Evolutionary conservation across 192 early-diverging fungal genomes (phyloP), one percentile per base, ranked within the genome.

Genomic region (Radiomyces spectabilis): DNA sequence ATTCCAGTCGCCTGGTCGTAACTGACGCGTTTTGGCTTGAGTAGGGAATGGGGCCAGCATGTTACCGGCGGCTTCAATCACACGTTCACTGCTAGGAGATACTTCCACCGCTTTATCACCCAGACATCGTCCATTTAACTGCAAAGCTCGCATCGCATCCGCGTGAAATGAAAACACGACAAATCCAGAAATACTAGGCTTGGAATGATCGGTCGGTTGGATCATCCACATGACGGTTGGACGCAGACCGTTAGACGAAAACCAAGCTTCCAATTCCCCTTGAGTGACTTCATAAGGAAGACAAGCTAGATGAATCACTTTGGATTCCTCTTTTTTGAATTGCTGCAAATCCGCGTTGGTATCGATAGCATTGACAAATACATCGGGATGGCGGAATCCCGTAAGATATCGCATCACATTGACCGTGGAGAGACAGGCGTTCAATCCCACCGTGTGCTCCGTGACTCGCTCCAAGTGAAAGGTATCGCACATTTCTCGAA

Each of bases 1-100:
- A n/a, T 79, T 66, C 87, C 87, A 89, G 59, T 89, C 87, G 8
- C 84, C 84, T 4, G 85, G 81, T 25, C 77, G 73, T 27, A 71
- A 18, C 18, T 38, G 29, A 35, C 62, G 65, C n/a, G 50, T 59
- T 58, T 78, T 75, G 37, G 67, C 39, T 40, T 67, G 66, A 16
- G 63, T 26, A 9, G 80, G 81, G 61, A 85, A 83, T 2, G 78
- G 68, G 1, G 72, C 69, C 5, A 81, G 61, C 21, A 77, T 72
- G 21, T 72, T 57, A n/a, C 68, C 70, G 3, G 74, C 77, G 6
- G 74, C 68, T 19, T 86, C 83, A 48, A 84, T 75, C 12, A 77
- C 80, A 26, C 65, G 59, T 27, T 79, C 80, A 31, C 74, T 74
- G 33, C 78, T 77, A 29, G 86, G 85, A 33, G 63, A 74, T 13